A percentile compares a stretch with the other conserved stretches of the same genome.
Evolutionary conservation across 2,329 filamentous ascomycete genomes (phyloP).

Genomic region (Fusarium bactridioides): DNA sequence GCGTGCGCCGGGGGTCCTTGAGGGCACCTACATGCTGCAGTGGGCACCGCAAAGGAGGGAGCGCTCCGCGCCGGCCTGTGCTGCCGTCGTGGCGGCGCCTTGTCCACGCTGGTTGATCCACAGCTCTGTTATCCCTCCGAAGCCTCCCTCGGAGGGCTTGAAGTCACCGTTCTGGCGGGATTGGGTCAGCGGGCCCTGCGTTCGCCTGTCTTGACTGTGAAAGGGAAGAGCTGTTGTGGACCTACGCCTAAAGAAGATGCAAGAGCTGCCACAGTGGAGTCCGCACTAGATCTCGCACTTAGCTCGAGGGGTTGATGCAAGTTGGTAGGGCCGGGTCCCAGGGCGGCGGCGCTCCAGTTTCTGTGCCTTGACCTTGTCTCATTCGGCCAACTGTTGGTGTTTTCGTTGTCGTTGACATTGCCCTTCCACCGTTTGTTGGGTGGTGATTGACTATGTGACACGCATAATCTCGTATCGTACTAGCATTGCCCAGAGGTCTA

Average conservation of each 20-base stretch:
- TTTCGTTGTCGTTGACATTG: constrained; percentile 15
- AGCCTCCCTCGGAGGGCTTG: constrained; percentile 33
- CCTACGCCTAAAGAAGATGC: constrained; percentile 26
- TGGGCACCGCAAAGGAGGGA: constrained; percentile 14
- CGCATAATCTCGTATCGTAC: constrained; percentile 8
- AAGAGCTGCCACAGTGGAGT: constrained; percentile 30
- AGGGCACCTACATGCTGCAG: neutral
- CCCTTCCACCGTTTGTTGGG: constrained; percentile 14
- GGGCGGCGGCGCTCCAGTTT: constrained; percentile 25
- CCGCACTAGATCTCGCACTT: constrained; percentile 29
- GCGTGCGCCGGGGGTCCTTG: constrained; percentile 27
- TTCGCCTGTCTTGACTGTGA: constrained; percentile 23
- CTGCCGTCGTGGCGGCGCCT: constrained; percentile 43
- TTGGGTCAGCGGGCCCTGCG: constrained; percentile 19
- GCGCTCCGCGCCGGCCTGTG: constrained; percentile 38
- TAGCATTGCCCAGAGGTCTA: neutral
- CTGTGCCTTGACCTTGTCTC: constrained; percentile 6
- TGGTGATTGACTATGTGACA: constrained; percentile 4
- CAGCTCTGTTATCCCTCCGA: constrained; percentile 35
- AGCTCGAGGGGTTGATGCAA: constrained; percentile 40
- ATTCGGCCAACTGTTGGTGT: constrained; percentile 22
- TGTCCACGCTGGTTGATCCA: constrained; percentile 33
- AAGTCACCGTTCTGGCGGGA: constrained; percentile 33
- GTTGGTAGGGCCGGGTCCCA: constrained; percentile 36
- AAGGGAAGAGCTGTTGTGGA: constrained; percentile 28